Percentiles rank a stretch among this genome's conserved stretches.
phyloP scores from a whole-genome alignment of 2,329 filamentous ascomycete species.

The Botrytis squamosa region DNA sequence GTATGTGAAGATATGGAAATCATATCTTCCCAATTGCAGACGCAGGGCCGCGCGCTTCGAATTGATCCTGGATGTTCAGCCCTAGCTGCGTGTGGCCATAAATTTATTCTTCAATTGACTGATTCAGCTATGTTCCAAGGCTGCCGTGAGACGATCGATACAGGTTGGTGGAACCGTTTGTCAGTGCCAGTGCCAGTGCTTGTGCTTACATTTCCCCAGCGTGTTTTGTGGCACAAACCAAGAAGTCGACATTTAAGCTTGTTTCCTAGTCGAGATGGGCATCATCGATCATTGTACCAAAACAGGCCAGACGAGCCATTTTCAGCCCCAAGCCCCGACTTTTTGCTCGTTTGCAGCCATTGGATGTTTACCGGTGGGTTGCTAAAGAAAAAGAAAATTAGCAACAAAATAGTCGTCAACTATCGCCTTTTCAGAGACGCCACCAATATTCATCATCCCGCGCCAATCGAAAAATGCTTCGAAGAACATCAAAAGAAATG shows the following conservation, averaged over 20 bases:
- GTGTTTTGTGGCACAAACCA: slow-evolving; percentile 6
- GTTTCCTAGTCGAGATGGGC: slow-evolving; percentile 12
- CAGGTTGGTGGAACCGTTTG: slow-evolving; percentile 15
- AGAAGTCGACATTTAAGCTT: slow-evolving; percentile 18
- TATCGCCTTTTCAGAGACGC: slow-evolving; percentile 8
- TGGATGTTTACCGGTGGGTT: neutral
- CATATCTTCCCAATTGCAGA: neutral
- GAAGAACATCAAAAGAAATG: slow-evolving; percentile 4
- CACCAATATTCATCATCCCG: slow-evolving; percentile 18
- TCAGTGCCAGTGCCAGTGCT: neutral
- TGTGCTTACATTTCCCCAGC: slow-evolving; percentile 6
- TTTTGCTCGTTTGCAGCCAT: neutral
- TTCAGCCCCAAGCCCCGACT: slow-evolving; percentile 19
- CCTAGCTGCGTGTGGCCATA: slow-evolving; percentile 14
- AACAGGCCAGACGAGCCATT: slow-evolving; percentile 20
- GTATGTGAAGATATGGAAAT: neutral
- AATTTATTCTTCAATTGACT: neutral
- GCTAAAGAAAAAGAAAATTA: neutral
- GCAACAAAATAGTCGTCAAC: neutral
- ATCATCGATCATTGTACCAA: neutral
- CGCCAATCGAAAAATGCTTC: neutral
- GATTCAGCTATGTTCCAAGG: slow-evolving; percentile 18
- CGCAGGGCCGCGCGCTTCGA: slow-evolving; percentile 21
- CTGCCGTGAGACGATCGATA: slow-evolving; percentile 9
- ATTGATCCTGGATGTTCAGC: slow-evolving; percentile 14